A percentile compares a stretch with the other conserved stretches of the same genome.
Evolutionary conservation across 2,329 filamentous ascomycete species (phyloP).

Genomic region (Claviceps spartinae): DNA sequence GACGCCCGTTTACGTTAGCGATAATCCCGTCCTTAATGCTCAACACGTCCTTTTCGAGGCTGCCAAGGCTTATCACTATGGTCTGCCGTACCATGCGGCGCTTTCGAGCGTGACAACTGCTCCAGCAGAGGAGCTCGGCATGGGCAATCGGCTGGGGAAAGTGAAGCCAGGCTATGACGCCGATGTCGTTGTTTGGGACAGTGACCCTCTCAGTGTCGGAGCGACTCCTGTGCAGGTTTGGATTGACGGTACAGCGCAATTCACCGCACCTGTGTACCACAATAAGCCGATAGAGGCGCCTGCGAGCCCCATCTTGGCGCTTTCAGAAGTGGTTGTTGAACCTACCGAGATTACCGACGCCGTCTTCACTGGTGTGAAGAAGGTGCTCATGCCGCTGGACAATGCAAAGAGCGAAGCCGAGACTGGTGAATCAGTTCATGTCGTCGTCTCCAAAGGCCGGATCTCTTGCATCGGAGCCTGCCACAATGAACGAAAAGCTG

Average conservation of each 20-base stretch:
- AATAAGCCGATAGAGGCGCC: constrained; percentile 31
- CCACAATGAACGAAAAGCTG: constrained; percentile 25
- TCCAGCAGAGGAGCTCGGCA: constrained; percentile 43
- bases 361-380: constrained; percentile 43
- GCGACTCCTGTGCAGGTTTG: constrained; percentile 48
- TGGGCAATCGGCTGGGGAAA: constrained; percentile 45
- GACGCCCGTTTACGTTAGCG: constrained; percentile 54
- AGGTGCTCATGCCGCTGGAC: constrained; percentile 33
- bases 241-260: constrained; percentile 47
- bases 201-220: constrained; percentile 45
- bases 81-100: constrained; percentile 46
- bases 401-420: constrained; percentile 10
- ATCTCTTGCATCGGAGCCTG: constrained; percentile 45
- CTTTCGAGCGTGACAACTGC: constrained; percentile 44
- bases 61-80: constrained; percentile 45
- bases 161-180: constrained; percentile 48
- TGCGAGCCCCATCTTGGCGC: constrained; percentile 25
- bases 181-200: constrained; percentile 49
- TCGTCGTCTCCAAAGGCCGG: constrained; percentile 37
- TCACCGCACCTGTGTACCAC: constrained; percentile 37
- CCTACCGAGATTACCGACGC: constrained; percentile 24
- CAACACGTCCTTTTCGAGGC: constrained; percentile 57
- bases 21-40: constrained; percentile 57
- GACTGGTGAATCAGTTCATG: constrained; percentile 26
- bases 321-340: constrained; percentile 29